Conservation (phyloP, 495 filamentous ascomycete genomes). For the Rhizodiscina lignyota region DNA sequence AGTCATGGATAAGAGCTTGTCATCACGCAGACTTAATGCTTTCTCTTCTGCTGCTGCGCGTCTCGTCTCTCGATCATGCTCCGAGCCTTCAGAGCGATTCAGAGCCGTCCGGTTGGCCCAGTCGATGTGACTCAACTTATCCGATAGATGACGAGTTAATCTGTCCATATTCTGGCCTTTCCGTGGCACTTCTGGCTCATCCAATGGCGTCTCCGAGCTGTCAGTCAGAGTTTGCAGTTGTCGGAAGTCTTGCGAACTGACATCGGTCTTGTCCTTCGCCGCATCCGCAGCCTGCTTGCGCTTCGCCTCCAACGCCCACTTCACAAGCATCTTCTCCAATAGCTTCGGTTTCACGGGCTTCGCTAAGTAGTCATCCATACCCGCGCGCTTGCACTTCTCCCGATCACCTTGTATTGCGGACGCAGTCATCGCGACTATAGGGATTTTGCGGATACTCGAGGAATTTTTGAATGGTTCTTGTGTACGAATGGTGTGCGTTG, state of each 20-base stretch:
- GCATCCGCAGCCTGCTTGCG: conserved; percentile 7
- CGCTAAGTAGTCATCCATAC: conserved; percentile 74
- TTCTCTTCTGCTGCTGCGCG: conserved; percentile 28
- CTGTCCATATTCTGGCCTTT: no score
- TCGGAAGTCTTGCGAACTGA: not conserved
- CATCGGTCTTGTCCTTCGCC: conserved; percentile 1
- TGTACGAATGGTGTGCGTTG: conserved; percentile 53
- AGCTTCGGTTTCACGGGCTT: conserved; percentile 57
- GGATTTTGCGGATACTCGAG: conserved; percentile 33
- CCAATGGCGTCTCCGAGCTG: not conserved
- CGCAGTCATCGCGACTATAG: conserved; percentile 72
- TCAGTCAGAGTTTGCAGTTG: not conserved
- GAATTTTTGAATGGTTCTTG: conserved; percentile 36
- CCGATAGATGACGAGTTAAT: no score
- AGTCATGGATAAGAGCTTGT: conserved; percentile 26
- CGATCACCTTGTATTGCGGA: conserved; percentile 65
- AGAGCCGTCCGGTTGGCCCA: conserved; percentile 7
- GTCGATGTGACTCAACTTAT: conserved; percentile 10
- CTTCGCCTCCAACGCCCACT: conserved; percentile 21
- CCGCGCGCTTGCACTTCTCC: conserved; percentile 59
- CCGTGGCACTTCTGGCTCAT: no score
- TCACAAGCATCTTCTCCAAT: conserved; percentile 55
- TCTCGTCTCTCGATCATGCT: conserved; percentile 16
- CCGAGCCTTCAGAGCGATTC: conserved; percentile 13
- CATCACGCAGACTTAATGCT: conserved; percentile 26